These are phyloP conservation scores for Balansia obtecta DNA, from an alignment of 2,329 filamentous ascomycete genomes.

Conservation along the genomic window DNA sequence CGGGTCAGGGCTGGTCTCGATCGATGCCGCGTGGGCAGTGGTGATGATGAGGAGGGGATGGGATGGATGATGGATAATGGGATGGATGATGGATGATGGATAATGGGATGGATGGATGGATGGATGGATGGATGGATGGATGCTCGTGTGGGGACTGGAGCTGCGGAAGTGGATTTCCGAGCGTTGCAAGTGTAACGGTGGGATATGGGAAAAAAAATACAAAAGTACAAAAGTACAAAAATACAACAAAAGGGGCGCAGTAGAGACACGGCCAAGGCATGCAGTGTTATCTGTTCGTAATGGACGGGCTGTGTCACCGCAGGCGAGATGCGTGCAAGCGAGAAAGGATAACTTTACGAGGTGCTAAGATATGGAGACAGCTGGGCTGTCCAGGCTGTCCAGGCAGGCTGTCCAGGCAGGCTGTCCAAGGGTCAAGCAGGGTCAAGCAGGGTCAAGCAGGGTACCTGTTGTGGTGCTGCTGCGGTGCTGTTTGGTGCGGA, in stretches of 20 bases:
- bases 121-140: too few species aligned
- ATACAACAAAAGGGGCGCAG: not conserved
- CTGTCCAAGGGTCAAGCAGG: not conserved
- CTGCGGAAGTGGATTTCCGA: conserved; percentile 1
- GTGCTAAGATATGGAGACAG: not conserved
- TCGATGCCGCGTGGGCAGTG: not conserved
- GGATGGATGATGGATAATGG: too few species aligned
- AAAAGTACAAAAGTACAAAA: too few species aligned
- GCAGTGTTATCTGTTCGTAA: not conserved
- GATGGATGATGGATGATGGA: too few species aligned
- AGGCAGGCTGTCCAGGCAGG: too few species aligned
- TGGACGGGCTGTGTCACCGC: not conserved
- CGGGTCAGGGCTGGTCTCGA: not conserved
- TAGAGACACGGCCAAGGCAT: not conserved
- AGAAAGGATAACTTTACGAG: not conserved
- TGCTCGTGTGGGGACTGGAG: conserved; percentile 1
- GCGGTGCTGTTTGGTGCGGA: too few species aligned
- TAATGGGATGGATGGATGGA: too few species aligned
- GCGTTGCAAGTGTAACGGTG: not conserved
- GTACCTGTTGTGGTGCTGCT: too few species aligned
- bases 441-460: too few species aligned
- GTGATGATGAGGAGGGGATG: not conserved
- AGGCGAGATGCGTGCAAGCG: not conserved
- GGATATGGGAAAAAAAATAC: too few species aligned
- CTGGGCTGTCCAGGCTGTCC: not conserved